Base-by-base conservation (phyloP, 331 rosid genomes). In the Telfairia occidentalis region DNA sequence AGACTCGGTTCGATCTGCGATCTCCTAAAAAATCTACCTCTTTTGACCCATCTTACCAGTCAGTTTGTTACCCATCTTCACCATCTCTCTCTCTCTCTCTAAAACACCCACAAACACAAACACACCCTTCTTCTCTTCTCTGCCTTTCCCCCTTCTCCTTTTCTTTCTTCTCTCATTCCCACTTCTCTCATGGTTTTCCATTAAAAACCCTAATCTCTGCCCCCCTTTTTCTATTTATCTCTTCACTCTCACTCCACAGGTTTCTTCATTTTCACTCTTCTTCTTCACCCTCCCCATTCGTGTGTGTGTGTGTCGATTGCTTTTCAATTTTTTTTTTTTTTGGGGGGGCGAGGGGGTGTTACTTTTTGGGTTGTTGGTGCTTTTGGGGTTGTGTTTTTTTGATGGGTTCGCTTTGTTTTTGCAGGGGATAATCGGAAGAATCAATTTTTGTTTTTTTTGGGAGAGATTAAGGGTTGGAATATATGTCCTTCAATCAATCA, bases 401-500 rank as follows among this genome's bases (percentile, higher is more conserved):
- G 69, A 80, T 70, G 79, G 50, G 70, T 34, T 83, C 76, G 78
- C 83, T 70, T 60, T 77, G 79, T 82, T 66, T 64, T 61, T 85
- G 91, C 89, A 82, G 89, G 55, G 84, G 54, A 38, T 82, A 16
- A 45, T 71, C 57, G n/a, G 24, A 45, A 43, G 13, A 26, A 7
- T 15, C 48, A 45, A 9, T 37, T 64, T 64, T 37, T 26, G 2
- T 19, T 19, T 4, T 8, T 37, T 78, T 37, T 48, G 46, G 76
- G 85, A 79, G 89, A 83, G 80, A 78, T 84, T 63, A 66, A 83
- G 85, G 84, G 49, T 86, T 83, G 63, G 96, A 19, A 90, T 91
- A 74, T 91, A 93, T 93, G 98, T 93, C 96, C 96, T 84, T 84
- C 92, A 84, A 93, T 86, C 97, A 91, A 93, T 85, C 94, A 79